Conservation (phyloP, 768 basidiomycete species). For the Calocera cornea region DNA sequence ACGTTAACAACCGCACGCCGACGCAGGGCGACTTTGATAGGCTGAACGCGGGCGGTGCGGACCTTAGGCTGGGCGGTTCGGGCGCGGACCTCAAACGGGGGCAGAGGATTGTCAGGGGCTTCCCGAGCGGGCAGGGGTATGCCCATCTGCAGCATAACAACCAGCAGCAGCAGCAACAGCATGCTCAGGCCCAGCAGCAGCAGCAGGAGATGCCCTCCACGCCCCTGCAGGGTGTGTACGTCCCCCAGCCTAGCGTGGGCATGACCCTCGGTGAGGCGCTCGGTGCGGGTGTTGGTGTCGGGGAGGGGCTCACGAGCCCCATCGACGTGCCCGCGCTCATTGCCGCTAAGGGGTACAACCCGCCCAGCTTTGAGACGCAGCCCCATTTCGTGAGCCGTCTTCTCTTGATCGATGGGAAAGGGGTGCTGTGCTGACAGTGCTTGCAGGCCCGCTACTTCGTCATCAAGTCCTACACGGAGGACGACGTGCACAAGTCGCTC, state of each 20-base stretch:
- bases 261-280: background rate
- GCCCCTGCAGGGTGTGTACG: background rate
- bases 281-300: background rate
- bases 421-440: background rate
- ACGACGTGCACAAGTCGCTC: conserved; percentile 95
- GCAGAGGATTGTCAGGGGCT: background rate
- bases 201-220: background rate
- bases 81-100: background rate
- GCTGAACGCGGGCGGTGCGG: background rate
- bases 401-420: background rate
- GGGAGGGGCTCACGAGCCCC: conserved; percentile 37
- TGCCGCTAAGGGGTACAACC: conserved; percentile 83
- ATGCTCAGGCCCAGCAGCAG: background rate
- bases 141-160: too few species aligned
- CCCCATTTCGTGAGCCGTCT: conserved; percentile 52
- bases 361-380: conserved; percentile 63
- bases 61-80: background rate
- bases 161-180: background rate
- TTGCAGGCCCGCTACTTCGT: conserved; percentile 81
- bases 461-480: conserved; percentile 98
- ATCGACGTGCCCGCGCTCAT: conserved; percentile 79
- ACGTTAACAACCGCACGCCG: background rate
- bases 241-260: background rate
- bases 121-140: too few species aligned
- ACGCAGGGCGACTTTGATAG: background rate